phyloP scores from a whole-genome alignment of 2,329 filamentous ascomycete genomes.

The Diaporthe vaccinii region DNA sequence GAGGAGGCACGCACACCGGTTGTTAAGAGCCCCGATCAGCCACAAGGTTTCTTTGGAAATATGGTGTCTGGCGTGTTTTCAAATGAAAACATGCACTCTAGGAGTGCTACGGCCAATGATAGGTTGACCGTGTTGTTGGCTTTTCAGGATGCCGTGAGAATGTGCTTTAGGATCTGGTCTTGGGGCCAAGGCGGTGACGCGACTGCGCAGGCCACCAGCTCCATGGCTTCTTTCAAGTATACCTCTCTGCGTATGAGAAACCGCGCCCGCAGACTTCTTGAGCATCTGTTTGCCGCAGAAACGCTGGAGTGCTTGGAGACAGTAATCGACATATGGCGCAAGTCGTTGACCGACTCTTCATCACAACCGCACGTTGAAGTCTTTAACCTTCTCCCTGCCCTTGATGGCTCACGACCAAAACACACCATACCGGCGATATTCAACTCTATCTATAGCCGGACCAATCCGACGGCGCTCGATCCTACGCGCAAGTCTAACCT shows the following conservation, averaged over 20 bases:
- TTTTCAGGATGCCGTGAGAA: slow-evolving; percentile 93
- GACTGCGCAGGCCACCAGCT: slow-evolving; percentile 72
- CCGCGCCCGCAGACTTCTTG: slow-evolving; percentile 85
- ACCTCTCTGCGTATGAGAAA: slow-evolving; percentile 94
- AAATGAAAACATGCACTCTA: slow-evolving; percentile 80
- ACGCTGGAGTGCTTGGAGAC: slow-evolving; percentile 95
- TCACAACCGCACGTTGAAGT: slow-evolving; percentile 72
- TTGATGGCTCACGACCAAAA: slow-evolving; percentile 91
- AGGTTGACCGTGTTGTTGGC: slow-evolving; percentile 94
- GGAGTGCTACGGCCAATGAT: slow-evolving; percentile 90
- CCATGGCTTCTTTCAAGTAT: slow-evolving; percentile 87
- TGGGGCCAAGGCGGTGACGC: slow-evolving; percentile 81
- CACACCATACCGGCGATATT: slow-evolving; percentile 95
- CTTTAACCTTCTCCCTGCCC: slow-evolving; percentile 88
- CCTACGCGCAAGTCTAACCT: slow-evolving; percentile 86
- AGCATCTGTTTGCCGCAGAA: slow-evolving; percentile 93
- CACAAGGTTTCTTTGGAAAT: slow-evolving; percentile 91
- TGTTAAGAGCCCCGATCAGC: slow-evolving; percentile 84
- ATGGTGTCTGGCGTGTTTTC: slow-evolving; percentile 94
- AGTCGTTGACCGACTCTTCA: slow-evolving; percentile 59
- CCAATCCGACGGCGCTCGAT: slow-evolving; percentile 85
- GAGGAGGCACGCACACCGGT: slow-evolving; percentile 80
- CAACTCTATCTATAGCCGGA: slow-evolving; percentile 95
- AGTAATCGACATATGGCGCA: slow-evolving; percentile 86
- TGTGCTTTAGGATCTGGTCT: slow-evolving; percentile 95